A percentile compares a stretch with the other conserved stretches of the same genome.
Evolutionary conservation across 2,329 filamentous ascomycete genomes (phyloP).

Genomic region (Trichophyton simii): DNA sequence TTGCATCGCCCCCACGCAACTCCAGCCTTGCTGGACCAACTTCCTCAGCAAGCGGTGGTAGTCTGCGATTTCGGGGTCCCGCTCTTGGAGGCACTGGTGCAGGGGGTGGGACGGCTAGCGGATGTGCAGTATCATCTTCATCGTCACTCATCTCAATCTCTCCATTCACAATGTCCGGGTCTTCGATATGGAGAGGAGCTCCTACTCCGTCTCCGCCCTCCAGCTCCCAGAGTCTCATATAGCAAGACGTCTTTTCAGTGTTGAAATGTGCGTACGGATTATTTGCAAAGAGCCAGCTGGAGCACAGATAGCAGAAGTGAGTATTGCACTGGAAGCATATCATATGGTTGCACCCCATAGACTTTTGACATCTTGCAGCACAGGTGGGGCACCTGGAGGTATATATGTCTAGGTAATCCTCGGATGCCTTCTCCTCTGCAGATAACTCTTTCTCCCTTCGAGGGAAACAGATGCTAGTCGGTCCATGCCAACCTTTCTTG

Average conservation of each 20-base stretch:
- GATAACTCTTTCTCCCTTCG: conserved; percentile 55
- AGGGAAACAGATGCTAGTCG: conserved; percentile 59
- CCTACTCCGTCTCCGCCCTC: conserved; percentile 57
- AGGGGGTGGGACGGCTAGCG: conserved; percentile 28
- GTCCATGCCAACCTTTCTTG: conserved; percentile 81
- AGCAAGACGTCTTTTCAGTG: conserved; percentile 55
- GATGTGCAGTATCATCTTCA: conserved; percentile 25
- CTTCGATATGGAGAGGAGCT: conserved; percentile 7
- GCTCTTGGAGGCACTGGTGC: conserved; percentile 19
- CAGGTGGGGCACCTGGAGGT: conserved; percentile 87
- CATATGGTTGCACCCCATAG: conserved; percentile 94
- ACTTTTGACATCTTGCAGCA: conserved; percentile 73
- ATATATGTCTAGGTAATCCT: conserved; percentile 69
- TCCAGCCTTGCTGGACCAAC: background rate
- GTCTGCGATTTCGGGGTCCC: conserved; percentile 7
- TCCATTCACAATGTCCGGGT: conserved; percentile 22
- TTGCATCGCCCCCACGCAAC: conserved; percentile 6
- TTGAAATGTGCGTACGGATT: conserved; percentile 92
- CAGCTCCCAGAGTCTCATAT: conserved; percentile 78
- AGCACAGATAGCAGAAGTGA: conserved; percentile 93
- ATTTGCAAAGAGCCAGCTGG: conserved; percentile 64
- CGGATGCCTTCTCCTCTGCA: conserved; percentile 71
- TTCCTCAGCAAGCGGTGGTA: conserved; percentile 13
- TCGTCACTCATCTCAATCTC: conserved; percentile 19
- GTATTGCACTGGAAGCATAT: conserved; percentile 77